Conservation (phyloP, 2,329 filamentous ascomycete species). For the Hypoxylon sp. region DNA sequence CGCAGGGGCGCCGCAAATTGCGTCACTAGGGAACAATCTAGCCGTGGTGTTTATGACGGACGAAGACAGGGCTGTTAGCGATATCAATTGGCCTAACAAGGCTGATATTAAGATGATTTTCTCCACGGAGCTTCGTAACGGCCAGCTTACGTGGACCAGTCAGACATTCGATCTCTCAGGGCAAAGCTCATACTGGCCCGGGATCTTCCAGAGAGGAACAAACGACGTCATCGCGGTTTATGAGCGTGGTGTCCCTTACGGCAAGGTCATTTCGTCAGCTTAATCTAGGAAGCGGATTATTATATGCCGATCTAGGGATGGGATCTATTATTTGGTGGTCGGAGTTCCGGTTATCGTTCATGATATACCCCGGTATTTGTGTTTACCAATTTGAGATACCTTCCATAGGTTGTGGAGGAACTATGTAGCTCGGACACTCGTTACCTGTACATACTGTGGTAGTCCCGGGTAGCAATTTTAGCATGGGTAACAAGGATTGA, state of each 20-base stretch:
- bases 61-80: constrained; percentile 49
- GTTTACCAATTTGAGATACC: constrained; percentile 7
- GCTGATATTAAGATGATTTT: constrained; percentile 55
- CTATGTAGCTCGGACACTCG: background rate
- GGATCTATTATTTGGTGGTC: constrained; percentile 3
- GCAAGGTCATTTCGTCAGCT: constrained; percentile 25
- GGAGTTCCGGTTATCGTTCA: constrained; percentile 13
- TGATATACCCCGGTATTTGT: constrained; percentile 32
- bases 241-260: constrained; percentile 35
- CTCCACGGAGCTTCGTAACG: constrained; percentile 36
- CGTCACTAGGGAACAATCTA: constrained; percentile 54
- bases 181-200: constrained; percentile 39
- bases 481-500: constrained; percentile 7
- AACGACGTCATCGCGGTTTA: constrained; percentile 40
- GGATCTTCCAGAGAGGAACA: constrained; percentile 26
- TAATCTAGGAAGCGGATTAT: constrained; percentile 3
- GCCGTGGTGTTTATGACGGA: constrained; percentile 59
- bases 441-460: constrained; percentile 9
- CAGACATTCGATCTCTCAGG: constrained; percentile 34
- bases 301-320: constrained; percentile 3
- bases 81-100: constrained; percentile 56
- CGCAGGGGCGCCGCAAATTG: constrained; percentile 58
- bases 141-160: constrained; percentile 39
- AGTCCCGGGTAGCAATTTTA: background rate
- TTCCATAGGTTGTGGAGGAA: background rate